These are phyloP conservation scores for Arachnopeziza araneosa DNA, from an alignment of 2,329 filamentous ascomycete genomes.

Conservation along the genomic window DNA sequence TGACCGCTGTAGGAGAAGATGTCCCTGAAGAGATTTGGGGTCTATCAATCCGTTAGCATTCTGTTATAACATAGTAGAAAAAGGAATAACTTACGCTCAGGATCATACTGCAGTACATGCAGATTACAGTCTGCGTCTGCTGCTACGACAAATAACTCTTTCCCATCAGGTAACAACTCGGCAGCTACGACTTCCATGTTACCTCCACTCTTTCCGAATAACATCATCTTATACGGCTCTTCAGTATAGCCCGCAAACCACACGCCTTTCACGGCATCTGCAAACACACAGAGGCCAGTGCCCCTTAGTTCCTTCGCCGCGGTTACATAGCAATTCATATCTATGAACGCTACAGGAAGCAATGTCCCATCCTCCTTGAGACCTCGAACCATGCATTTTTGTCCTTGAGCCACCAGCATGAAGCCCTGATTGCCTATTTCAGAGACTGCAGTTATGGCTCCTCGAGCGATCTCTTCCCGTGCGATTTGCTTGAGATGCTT, in stretches of 20 bases:
- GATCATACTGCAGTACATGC: conserved; percentile 88
- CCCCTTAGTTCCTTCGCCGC: conserved; percentile 77
- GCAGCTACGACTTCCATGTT: conserved; percentile 73
- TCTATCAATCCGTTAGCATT: conserved; percentile 45
- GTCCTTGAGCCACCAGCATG: conserved; percentile 84
- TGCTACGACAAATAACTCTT: conserved; percentile 75
- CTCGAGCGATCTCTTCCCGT: conserved; percentile 85
- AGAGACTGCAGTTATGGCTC: conserved; percentile 81
- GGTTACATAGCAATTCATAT: conserved; percentile 91
- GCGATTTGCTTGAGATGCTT: conserved; percentile 79
- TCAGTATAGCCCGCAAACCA: conserved; percentile 97
- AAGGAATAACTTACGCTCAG: conserved; percentile 62
- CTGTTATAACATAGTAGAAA: conserved; percentile 1
- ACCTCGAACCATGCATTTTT: conserved; percentile 95
- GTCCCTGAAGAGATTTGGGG: conserved; percentile 85
- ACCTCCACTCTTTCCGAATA: conserved; percentile 82
- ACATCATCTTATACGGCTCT: conserved; percentile 91
- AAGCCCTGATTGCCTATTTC: conserved; percentile 83
- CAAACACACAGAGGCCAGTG: conserved; percentile 81
- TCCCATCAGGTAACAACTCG: conserved; percentile 83
- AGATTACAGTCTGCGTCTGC: conserved; percentile 81
- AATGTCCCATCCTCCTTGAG: conserved; percentile 92
- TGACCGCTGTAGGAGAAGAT: conserved; percentile 77
- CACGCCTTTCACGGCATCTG: conserved; percentile 85
- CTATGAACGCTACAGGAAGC: conserved; percentile 92